Conservation (phyloP, 257 asterid species). For the Salvia miltiorrhiza region DNA sequence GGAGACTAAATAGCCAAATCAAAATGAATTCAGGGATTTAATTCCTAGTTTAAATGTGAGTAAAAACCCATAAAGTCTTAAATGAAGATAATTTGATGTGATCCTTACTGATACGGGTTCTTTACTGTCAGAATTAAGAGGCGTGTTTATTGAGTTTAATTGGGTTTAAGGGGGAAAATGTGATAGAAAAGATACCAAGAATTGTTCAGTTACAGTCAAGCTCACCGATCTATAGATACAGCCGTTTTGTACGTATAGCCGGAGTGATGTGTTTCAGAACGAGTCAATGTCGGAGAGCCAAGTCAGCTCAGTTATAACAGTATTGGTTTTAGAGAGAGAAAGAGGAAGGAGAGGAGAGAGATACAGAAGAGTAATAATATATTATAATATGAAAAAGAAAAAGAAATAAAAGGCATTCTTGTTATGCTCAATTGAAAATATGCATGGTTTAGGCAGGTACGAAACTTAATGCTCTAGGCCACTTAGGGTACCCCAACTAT, state of each 20-base stretch:
- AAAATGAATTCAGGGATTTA: slow-evolving; percentile 37
- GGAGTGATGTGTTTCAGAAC: slow-evolving; percentile 32
- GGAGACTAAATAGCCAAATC: slow-evolving; percentile 23
- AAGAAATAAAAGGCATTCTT: slow-evolving; percentile 7
- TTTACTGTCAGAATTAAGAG: slow-evolving; percentile 21
- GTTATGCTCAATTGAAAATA: slow-evolving; percentile 17
- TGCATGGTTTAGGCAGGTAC: slow-evolving; percentile 26
- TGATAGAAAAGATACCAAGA: background rate
- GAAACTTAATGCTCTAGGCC: background rate
- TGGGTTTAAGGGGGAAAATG: slow-evolving; percentile 2
- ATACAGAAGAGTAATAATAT: slow-evolving; percentile 5
- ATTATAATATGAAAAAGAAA: background rate
- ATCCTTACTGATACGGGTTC: slow-evolving; percentile 37
- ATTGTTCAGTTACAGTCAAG: slow-evolving; percentile 26
- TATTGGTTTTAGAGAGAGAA: slow-evolving; percentile 17
- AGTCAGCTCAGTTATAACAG: slow-evolving; percentile 44
- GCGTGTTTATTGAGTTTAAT: slow-evolving; percentile 16
- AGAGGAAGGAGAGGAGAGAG: slow-evolving; percentile 17
- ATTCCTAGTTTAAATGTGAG: slow-evolving; percentile 35
- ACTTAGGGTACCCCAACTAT: background rate
- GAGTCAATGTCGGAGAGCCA: slow-evolving; percentile 68
- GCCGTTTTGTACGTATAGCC: slow-evolving; percentile 36
- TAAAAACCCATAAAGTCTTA: slow-evolving; percentile 33
- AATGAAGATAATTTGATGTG: slow-evolving; percentile 29
- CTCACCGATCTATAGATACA: slow-evolving; percentile 55